Evolutionary conservation across 192 early-diverging fungal species (phyloP).

Genomic region (Coemansia sp.): DNA sequence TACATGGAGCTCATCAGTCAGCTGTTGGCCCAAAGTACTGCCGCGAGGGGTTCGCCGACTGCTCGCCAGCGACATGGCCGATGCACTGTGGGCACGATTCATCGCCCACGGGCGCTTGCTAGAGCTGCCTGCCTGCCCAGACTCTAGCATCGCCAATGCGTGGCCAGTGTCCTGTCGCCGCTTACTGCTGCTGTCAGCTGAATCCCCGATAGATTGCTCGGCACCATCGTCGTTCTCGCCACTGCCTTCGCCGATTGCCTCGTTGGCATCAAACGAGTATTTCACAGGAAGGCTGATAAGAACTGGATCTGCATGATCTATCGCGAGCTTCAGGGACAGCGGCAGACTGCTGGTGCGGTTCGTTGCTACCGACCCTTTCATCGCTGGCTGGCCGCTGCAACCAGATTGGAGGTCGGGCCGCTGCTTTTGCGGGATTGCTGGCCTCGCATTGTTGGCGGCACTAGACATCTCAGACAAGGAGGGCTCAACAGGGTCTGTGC

Average conservation of each 20-base stretch:
- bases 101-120: constrained; percentile 28
- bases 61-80: constrained; percentile 25
- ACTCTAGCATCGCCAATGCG: background rate
- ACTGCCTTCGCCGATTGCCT: background rate
- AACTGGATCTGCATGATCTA: background rate
- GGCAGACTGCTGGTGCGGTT: background rate
- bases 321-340: background rate
- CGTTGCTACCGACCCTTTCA: background rate
- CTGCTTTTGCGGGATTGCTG: constrained; percentile 12
- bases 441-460: background rate
- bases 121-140: background rate
- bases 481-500: background rate
- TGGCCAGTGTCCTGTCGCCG: background rate
- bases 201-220: background rate
- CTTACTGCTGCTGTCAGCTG: background rate
- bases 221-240: background rate
- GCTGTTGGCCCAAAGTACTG: constrained; percentile 52
- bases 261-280: background rate
- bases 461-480: background rate
- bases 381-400: background rate
- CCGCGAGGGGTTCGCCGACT: constrained; percentile 29
- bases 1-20: constrained; percentile 45
- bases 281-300: background rate
- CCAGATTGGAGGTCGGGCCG: constrained; percentile 17
- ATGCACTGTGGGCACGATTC: constrained; percentile 33